These are phyloP conservation scores for Poterioochromonas sp. DNA, from an alignment of 352 stramenopile genomes.

Conservation along the genomic window DNA sequence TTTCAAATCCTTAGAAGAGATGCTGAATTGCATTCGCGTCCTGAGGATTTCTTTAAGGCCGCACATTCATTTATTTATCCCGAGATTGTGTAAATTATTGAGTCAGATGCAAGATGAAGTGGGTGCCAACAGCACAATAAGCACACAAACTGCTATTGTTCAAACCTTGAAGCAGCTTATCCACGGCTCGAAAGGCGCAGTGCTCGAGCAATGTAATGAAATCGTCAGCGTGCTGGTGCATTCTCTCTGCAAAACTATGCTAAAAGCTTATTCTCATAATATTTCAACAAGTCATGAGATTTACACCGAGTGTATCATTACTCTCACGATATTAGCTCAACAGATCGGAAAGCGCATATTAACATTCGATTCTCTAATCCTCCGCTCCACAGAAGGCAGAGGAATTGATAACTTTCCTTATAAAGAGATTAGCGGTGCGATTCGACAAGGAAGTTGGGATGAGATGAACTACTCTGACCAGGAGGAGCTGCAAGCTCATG, in stretches of 20 bases:
- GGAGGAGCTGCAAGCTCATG: neutral
- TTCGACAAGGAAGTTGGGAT: neutral
- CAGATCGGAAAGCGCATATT: conserved; percentile 1
- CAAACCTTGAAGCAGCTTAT: neutral
- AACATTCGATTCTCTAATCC: neutral
- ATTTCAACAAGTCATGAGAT: neutral
- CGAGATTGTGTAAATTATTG: conserved; percentile 1
- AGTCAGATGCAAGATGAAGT: neutral
- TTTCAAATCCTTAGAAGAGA: conserved; percentile 7
- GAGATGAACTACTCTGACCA: neutral
- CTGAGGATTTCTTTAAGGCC: neutral
- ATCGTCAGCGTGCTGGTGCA: neutral
- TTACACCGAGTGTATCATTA: neutral
- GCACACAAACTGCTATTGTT: neutral
- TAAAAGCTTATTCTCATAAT: neutral
- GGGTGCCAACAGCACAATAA: neutral
- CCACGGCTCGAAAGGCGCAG: neutral
- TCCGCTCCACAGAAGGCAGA: neutral
- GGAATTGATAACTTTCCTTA: conserved; percentile 1
- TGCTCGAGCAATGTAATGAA: neutral
- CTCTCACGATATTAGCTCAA: neutral
- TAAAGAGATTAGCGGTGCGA: neutral
- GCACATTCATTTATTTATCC: conserved; percentile 7
- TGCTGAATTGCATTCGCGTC: neutral
- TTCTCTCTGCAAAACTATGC: neutral